Base-by-base conservation (phyloP, 2,329 filamentous ascomycete genomes). In the Penicillium sp. region DNA sequence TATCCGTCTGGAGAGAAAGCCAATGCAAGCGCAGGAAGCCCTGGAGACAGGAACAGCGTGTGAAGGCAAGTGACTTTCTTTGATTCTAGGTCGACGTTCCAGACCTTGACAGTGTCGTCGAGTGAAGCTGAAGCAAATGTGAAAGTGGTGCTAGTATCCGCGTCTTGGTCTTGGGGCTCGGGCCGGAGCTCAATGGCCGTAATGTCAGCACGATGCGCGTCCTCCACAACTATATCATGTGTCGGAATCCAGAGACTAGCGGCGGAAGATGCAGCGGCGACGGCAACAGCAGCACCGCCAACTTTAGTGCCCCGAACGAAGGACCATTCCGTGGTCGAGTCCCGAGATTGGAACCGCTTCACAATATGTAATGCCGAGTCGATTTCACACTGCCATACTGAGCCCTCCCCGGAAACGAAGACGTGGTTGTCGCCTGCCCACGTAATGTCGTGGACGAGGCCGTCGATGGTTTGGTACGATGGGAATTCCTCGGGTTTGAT, bases 1-100 rank as follows among this genome's bases (percentile, higher is more conserved):
- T 74, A 77, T 11, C 77, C 76, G 60, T 79, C 77, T 1, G 77
- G 74, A 5, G 77, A 78, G 60, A 79, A 79, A 30, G 71, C 66
- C 48, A 74, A 65, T 2, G 72, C 68, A 45, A 79, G 68, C 47
- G 75, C 69, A 5, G 77, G 74, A 23, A 64, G 59, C 3, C 68
- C 67, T 8, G 67, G 62, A 3, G 69, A 69, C 9, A 78, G 60
- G 53, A 67, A 67, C 30, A 77, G 62, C 16, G 66, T 66, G 57
- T 76, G 69, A 42, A 75, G 54, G 48, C 70, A 70, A 18, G 68
- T 63, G 52, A 74, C 68, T 46, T 68, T 66, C 59, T 69, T 72
- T 16, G 63, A 62, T 16, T 73, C 65, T 45, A 77, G 53, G 57
- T 77, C 65, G 48, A 76, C 63, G 40, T 73, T 65, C 77, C 77